These are phyloP conservation scores for Gossypium schwendimanii DNA, from an alignment of 441 rosid species.

Conservation along the genomic window DNA sequence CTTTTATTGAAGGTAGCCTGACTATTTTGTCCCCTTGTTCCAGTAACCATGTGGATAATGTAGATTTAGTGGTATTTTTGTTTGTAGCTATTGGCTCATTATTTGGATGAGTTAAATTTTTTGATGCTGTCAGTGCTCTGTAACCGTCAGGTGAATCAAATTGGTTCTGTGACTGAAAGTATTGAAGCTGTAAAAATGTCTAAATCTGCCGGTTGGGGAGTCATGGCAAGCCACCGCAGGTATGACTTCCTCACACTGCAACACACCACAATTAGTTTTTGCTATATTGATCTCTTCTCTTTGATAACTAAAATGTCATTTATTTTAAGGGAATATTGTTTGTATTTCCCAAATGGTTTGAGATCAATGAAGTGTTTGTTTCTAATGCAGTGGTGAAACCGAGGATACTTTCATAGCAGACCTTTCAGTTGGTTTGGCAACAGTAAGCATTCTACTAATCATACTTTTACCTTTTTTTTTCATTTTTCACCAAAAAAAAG, in stretches of 20 bases:
- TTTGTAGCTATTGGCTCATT: neutral
- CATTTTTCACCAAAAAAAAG: neutral
- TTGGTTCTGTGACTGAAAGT: slow-evolving; percentile 43
- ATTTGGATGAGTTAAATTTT: neutral
- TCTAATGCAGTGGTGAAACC: slow-evolving; percentile 35
- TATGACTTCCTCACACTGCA: neutral
- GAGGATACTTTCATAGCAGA: slow-evolving; percentile 46
- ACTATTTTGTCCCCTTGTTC: neutral
- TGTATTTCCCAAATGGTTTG: neutral
- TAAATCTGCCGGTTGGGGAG: slow-evolving; percentile 40
- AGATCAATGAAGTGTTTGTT: neutral
- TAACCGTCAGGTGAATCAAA: slow-evolving; percentile 35
- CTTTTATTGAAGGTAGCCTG: slow-evolving; percentile 33
- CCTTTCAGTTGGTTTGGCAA: slow-evolving; percentile 43
- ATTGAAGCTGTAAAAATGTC: slow-evolving; percentile 44
- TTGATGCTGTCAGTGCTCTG: neutral
- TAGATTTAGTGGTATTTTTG: neutral
- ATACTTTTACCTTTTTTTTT: neutral
- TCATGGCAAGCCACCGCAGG: slow-evolving; percentile 56
- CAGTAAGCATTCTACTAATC: slow-evolving; percentile 21
- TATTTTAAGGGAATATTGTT: neutral
- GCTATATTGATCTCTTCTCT: neutral
- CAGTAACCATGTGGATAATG: neutral
- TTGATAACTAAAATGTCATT: neutral
- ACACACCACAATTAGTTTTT: neutral